These are phyloP conservation scores for Kwoniella newhampshirensis DNA, from an alignment of 768 basidiomycete species.

Conservation along the genomic window DNA sequence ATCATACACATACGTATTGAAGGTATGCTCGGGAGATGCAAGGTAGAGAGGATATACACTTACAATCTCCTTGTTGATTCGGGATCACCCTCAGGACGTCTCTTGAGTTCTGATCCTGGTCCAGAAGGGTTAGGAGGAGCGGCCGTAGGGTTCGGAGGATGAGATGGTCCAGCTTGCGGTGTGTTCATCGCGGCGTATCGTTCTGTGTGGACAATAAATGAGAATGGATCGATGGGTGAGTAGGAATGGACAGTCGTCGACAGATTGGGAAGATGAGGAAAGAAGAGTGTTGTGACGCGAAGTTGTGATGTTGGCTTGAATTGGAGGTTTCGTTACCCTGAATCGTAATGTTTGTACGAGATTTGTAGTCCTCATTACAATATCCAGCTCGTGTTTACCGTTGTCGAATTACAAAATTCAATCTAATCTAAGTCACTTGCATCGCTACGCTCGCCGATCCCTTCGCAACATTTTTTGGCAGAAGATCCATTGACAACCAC, in stretches of 20 bases:
- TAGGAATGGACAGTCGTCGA: not conserved
- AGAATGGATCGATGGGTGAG: not conserved
- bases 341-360: too few relatives aligned
- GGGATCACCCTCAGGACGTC: conserved; percentile 29
- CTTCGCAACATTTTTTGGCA: too few relatives aligned
- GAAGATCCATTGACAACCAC: too few relatives aligned
- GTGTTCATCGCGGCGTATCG: conserved; percentile 6
- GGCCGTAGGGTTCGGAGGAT: conserved; percentile 4
- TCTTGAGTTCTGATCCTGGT: conserved; percentile 20
- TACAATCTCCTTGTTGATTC: conserved; percentile 30
- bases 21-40: not conserved
- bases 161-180: conserved; percentile 19
- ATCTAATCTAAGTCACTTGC: too few relatives aligned
- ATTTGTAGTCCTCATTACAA: too few relatives aligned
- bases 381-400: too few relatives aligned
- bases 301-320: not conserved
- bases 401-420: too few relatives aligned
- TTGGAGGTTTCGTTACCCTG: too few relatives aligned
- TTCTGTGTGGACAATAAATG: not conserved
- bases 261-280: not conserved
- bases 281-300: too few relatives aligned
- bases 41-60: not conserved
- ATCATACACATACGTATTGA: not conserved
- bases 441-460: not conserved
- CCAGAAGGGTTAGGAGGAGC: conserved; percentile 9